Base-by-base conservation (phyloP, 257 asterid genomes). In the Solanum gandarillasii region DNA sequence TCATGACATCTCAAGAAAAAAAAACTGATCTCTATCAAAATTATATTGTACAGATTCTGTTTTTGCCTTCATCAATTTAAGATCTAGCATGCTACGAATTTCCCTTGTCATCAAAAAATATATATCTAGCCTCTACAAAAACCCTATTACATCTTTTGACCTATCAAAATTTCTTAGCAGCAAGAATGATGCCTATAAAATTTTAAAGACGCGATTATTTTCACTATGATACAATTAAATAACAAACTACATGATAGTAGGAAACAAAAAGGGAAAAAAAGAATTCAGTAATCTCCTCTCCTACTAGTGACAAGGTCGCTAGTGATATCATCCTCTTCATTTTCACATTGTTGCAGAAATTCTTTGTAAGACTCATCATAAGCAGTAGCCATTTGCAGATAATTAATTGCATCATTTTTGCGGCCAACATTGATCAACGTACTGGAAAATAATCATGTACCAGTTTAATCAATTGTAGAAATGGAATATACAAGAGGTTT, bases 371-470 rank as follows among this genome's bases (percentile, higher is more conserved):
- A 86, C 72, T 86, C 88, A 46, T 86, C 12, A 71, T 86, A 86
- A 20, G 88, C 84, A 7, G 68, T 60, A 43, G 83, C 88, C 72
- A 27, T 32, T 55, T 39, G 88, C 58, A 86, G 68, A 72, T 71
- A 73, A 48, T 32, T 86, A 36, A 70, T 31, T 29, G 88, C 88
- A 70, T 86, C 88, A 11, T 8, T 36, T 32, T 86, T 86, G 62
- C 71, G 41, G 18, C 92, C 92, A 89, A 90, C 92, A 72, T 41
- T 86, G 41, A 72, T 29, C 79, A 95, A 89, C 89, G 96, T 92
- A 89, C 99, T 97, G 90, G 39, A 83, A 87, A n/a, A 27, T 16
- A 14, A 85, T 41, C 35, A 55, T 70, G 60, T 43, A 38, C 87
- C 60, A 84, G 38, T 35, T 60, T 65, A 43, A 62, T 38, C 60